Evolutionary conservation across 768 basidiomycete species (phyloP), one percentile per base, ranked within the genome.

Genomic region (Paxillus ammoniavirescens): DNA sequence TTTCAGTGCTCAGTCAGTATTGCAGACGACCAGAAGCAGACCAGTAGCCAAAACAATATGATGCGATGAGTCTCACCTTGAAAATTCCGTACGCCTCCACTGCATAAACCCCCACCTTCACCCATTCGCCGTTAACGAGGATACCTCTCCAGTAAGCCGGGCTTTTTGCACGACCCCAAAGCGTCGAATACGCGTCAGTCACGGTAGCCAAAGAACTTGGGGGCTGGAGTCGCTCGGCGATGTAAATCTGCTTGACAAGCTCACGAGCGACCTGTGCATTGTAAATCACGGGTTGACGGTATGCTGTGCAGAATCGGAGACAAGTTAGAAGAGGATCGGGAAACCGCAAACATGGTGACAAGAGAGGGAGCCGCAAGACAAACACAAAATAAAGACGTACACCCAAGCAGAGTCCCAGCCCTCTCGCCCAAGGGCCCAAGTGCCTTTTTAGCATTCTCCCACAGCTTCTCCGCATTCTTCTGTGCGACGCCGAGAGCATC

Each of bases 11-110:
- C 28, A 33, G 43, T 58, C 23, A 56, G 15, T 30, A 58, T 26
- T 18, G n/a, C 18, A 18, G n/a, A 40, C 17, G 38, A 40, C 14
- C 36, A 17, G n/a, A n/a, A 53, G 17, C 33, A 14, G 18, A 44
- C 37, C 15, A 31, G 26, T 35, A 7, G 49, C 42, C 41, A 14
- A 37, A 37, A 23, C 21, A 43, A 28, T 50, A 10, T 12, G 13
- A 17, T 50, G 31, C 15, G 13, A 17, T 10, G 14, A 31, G 13
- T 26, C 82, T 33, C 56, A 87, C 89, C 77, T 90, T 90, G 79
- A 89, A 96, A 62, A 96, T 87, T 14, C 87, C 86, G 66, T 94
- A 96, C 31, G 91, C 93, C 73, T 96, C 91, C 21, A 92, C 65
- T 8, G 82, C 91, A 65, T 93, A 91, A 15, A 92, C 68, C 9